Percentiles rank a stretch among this genome's conserved stretches.
These are phyloP conservation scores for Magnaporthales sp. DNA, from an alignment of 2,329 filamentous ascomycete genomes.

Conservation along the genomic window DNA sequence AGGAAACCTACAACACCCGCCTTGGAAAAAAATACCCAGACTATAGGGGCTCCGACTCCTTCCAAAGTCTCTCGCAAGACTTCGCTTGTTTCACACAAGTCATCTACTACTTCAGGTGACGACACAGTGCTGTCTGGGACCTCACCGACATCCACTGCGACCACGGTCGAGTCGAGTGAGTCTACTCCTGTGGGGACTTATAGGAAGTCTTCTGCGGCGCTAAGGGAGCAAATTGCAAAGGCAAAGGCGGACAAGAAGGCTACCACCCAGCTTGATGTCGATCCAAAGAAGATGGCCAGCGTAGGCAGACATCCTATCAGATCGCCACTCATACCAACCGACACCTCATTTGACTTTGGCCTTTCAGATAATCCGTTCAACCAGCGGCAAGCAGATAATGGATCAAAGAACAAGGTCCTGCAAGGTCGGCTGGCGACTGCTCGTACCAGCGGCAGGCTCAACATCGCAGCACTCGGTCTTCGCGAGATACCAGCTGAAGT, in stretches of 20 bases:
- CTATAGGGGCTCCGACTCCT: constrained; percentile 8
- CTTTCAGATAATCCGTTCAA: constrained; percentile 62
- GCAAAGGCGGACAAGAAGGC: constrained; percentile 75
- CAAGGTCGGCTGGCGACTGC: constrained; percentile 65
- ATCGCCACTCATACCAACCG: constrained; percentile 35
- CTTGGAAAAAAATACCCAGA: constrained; percentile 23
- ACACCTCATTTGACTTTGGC: constrained; percentile 48
- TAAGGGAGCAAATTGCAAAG: constrained; percentile 87
- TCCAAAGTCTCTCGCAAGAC: constrained; percentile 24
- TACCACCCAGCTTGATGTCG: constrained; percentile 13
- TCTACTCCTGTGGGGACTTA: constrained; percentile 18
- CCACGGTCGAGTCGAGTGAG: constrained; percentile 26
- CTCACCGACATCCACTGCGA: constrained; percentile 27
- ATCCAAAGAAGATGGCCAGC: constrained; percentile 14
- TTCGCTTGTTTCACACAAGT: constrained; percentile 28
- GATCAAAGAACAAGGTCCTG: constrained; percentile 54
- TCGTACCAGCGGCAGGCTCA: constrained; percentile 70
- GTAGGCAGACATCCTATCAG: constrained; percentile 9
- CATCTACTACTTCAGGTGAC: constrained; percentile 27
- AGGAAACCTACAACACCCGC: constrained; percentile 44
- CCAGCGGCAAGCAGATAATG: constrained; percentile 46
- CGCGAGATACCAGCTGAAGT: constrained; percentile 75
- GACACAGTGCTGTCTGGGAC: constrained; percentile 24
- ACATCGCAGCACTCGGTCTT: constrained; percentile 77
- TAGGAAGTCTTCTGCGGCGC: constrained; percentile 65